These are phyloP conservation scores for Botrytis porri DNA, from an alignment of 2,329 filamentous ascomycete species.

Conservation along the genomic window DNA sequence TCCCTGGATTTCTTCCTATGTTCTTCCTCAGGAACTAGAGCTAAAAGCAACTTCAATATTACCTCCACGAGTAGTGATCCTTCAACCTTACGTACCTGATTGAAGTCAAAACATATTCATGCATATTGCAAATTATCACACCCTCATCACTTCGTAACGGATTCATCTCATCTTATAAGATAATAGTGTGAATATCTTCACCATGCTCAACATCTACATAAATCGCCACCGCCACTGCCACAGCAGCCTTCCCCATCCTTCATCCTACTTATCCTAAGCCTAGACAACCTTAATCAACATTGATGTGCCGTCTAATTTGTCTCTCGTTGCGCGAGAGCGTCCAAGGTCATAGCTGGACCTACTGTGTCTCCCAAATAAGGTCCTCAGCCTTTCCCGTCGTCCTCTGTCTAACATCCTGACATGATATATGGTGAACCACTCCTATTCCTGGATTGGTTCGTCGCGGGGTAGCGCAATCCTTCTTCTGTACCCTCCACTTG, in stretches of 20 bases:
- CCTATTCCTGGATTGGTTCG: background rate
- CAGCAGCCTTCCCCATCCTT: background rate
- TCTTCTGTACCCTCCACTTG: background rate
- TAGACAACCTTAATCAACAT: background rate
- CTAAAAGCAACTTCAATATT: background rate
- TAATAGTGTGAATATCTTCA: background rate
- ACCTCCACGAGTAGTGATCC: background rate
- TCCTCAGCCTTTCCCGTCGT: background rate
- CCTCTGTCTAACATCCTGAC: background rate
- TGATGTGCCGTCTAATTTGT: background rate
- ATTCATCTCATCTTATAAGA: background rate
- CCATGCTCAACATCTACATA: background rate
- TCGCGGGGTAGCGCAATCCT: background rate
- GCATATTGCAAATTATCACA: background rate
- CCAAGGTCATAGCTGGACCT: background rate
- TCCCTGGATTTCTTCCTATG: background rate
- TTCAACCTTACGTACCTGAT: background rate
- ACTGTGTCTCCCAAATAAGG: background rate
- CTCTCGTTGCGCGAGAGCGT: background rate
- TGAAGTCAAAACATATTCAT: background rate
- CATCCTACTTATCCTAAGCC: background rate
- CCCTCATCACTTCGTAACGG: background rate
- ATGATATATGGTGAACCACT: too few species aligned
- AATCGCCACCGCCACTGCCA: slow-evolving; percentile 11
- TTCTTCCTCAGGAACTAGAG: background rate